Base-by-base conservation (phyloP, 352 stramenopile genomes). In the Saprolegnia diclina region DNA sequence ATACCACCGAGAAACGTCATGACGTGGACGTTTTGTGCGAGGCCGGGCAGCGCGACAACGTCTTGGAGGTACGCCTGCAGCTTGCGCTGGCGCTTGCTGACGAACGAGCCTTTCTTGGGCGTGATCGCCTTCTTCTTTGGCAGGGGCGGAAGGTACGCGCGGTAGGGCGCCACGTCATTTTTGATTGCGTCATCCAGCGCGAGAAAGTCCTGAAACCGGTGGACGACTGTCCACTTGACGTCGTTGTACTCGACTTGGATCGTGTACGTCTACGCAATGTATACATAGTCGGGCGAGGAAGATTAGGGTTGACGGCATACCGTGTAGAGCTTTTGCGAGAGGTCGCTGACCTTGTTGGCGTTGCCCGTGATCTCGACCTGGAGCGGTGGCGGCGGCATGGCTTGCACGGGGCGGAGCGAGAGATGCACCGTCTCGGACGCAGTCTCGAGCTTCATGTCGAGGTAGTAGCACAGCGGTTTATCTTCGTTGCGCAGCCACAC, bases 291-390 rank as follows among this genome's bases (percentile, higher is more conserved):
- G 32, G 7, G 32, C 32, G 54, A 21, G 44, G n/a, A n/a, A n/a
- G n/a, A n/a, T n/a, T n/a, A n/a, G 26, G 26, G 56, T n/a, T 45
- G 11, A 52, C 13, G 1, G 26, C 7, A 19, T 64, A 71, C 72
- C 0, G 85, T 93, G 67, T 88, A 93, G 29, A 74, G 71, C 10
- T 80, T 79, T 56, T 90, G 80, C 3, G 85, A 89, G 0, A 94
- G 71, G 65, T 94, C 85, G 65, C 85, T 94, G 24, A 90, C 72
- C 73, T 88, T 90, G 70, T 76, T 90, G 64, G 87, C 86, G n/a
- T 80, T 88, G n/a, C 71, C 64, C 0, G 79, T 72, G 52, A 94
- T 91, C 1, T 67, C 67, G 18, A 94, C 61, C 48, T 88, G 63
- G 24, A 92, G 73, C 22, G 75, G 85, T 19, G 85, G 82, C 14